Evolutionary conservation across 257 asterid species (phyloP), one percentile per base, ranked within the genome.

Genomic region (Dorcoceras hygrometricum): DNA sequence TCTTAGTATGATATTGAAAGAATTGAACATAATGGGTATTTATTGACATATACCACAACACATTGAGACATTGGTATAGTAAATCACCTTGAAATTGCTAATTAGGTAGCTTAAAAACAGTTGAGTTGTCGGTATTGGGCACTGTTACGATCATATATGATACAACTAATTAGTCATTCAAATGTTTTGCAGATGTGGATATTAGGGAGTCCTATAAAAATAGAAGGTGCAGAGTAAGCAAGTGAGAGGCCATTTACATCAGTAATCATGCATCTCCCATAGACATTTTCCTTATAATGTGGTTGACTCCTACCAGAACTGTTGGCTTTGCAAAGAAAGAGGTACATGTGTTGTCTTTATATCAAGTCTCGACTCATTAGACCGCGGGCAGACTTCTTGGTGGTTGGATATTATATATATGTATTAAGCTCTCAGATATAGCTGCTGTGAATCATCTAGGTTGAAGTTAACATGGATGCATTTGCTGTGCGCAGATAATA

Each of bases 241-340:
- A 46, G 73, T 25, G 85, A 80, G 56, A 77, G 60, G 83, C 78
- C 18, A 82, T 82, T 63, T 82, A 82, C 51, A 67, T 80, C 29
- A 60, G 87, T 34, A 82, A 82, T 48, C 87, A 79, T 66, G 81
- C 85, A 24, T 82, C 87, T 63, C 79, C 78, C 0, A 72, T 82
- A 25, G 87, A 82, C 72, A 72, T 79, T 56, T 54, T 82, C 69
- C 85, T 82, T 16, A 57, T 77, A 16, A 80, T 80, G 85, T 77
- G 85, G 82, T 62, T 80, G 69, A 80, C 76, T 29, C 82, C 85
- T 9, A 77, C 82, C 28, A 80, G 85, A 66, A 77, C 75, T 19
- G 82, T 80, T 61, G 82, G 80, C 69, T 71, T 80, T 36, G 85
- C 85, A 2, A 74, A 74, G 56, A 80, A 80, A 73, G 82, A 80